Evolutionary conservation across 2,329 filamentous ascomycete genomes (phyloP), one percentile per base, ranked within the genome.

Genomic region (Amauroascus niger): DNA sequence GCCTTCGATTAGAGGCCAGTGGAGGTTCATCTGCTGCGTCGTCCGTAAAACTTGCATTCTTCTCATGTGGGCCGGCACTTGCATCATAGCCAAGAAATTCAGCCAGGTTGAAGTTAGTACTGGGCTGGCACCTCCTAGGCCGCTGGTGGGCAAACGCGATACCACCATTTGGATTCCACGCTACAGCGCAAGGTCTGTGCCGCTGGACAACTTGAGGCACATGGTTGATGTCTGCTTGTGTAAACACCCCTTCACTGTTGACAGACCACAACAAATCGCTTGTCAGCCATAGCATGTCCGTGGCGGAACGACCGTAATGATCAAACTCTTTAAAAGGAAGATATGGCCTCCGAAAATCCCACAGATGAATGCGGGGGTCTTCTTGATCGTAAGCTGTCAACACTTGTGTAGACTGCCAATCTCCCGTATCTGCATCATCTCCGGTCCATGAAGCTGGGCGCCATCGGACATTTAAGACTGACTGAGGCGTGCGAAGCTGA

Each of bases 251-350:
- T 56, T 80, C 76, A 45, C 76, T 74, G 6, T 79, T 80, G 40
- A 82, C 81, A 11, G 79, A 82, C 81, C 81, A 84, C 35, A 84
- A 69, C 6, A 81, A 69, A 63, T 83, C 79, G 65, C 80, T 79
- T 49, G 80, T 81, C 60, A 79, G 79, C 81, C 75, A 84, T 14
- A 84, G 71, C 64, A 84, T 69, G 60, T 83, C 81, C 22, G 79
- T 76, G 18, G 80, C 75, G 14, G 77, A 73, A 4, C 72, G 74
- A 46, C 74, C 69, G 61, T 80, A 79, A 53, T 75, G 76, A 62
- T 76, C 73, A 57, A 84, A 74, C 61, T 83, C 80, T 40, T 79
- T 74, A 61, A 80, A 82, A 0, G 81, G 81, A n/a, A 84, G 67
- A 59, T 76, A 72, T 5, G 80, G 79, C 32, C 81, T 74, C 35